These are phyloP conservation scores for Ilyonectria sp. DNA, from an alignment of 2,329 filamentous ascomycete species.

Conservation along the genomic window DNA sequence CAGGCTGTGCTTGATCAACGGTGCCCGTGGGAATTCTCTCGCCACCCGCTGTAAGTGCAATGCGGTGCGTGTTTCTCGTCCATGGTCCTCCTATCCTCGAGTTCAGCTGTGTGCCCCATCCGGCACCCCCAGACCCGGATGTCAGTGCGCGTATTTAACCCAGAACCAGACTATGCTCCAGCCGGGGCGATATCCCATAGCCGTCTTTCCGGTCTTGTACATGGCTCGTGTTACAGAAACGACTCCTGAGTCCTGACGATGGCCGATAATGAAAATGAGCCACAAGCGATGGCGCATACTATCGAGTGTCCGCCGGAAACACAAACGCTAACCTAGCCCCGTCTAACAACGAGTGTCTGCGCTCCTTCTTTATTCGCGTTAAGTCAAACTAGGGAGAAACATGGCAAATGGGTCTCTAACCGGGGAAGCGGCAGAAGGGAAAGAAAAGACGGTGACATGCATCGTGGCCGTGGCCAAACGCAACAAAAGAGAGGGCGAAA, in stretches of 20 bases:
- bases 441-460: not conserved
- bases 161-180: slow-evolving; percentile 15
- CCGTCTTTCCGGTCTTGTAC: not conserved
- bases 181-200: not conserved
- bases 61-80: not conserved
- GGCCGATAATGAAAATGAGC: not conserved
- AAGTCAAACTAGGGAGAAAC: not conserved
- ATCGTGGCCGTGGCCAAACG: not conserved
- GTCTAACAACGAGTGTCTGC: not conserved
- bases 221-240: not conserved
- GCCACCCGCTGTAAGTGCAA: not conserved
- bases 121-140: not conserved
- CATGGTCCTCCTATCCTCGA: not conserved
- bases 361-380: not conserved
- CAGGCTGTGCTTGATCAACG: not conserved
- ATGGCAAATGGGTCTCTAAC: not conserved
- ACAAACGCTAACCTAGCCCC: slow-evolving; percentile 5
- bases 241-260: not conserved
- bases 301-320: slow-evolving; percentile 3
- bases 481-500: not conserved
- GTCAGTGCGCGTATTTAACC: slow-evolving; percentile 2
- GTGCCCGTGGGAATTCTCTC: not conserved
- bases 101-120: not conserved
- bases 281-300: not conserved
- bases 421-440: not conserved